phyloP scores from a whole-genome alignment of 768 basidiomycete genomes.

The Podaxis pistillaris region DNA sequence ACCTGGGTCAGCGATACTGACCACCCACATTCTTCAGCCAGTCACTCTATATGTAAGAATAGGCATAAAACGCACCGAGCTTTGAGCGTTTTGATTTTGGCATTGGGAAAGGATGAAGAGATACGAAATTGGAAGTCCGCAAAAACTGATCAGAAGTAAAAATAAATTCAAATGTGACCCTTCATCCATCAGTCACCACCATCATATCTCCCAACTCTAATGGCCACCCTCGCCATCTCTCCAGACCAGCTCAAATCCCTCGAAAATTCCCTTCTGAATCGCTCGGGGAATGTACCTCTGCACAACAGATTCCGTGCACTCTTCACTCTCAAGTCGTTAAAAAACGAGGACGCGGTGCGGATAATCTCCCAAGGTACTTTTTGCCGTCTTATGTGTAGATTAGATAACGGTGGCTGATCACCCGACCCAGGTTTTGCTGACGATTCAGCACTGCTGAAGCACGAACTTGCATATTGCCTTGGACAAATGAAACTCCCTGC shows the following conservation, averaged over 20 bases:
- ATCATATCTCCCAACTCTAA: constrained; percentile 24
- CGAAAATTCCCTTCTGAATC: constrained; percentile 77
- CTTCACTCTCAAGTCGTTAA: constrained; percentile 87
- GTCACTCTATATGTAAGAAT: background rate
- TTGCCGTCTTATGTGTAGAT: background rate
- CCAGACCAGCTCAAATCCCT: constrained; percentile 62
- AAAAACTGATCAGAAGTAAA: constrained; percentile 26
- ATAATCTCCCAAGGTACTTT: constrained; percentile 80
- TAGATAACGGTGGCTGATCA: constrained; percentile 13
- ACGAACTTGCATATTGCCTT: constrained; percentile 95
- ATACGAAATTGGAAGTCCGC: constrained; percentile 48
- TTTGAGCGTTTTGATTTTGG: constrained; percentile 88
- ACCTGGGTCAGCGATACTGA: constrained; percentile 93
- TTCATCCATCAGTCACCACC: constrained; percentile 16
- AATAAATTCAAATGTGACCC: constrained; percentile 11
- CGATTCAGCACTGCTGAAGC: constrained; percentile 87
- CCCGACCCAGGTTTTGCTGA: constrained; percentile 69
- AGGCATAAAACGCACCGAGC: constrained; percentile 56
- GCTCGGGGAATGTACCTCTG: constrained; percentile 65
- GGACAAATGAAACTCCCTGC: constrained; percentile 80
- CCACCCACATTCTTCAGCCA: background rate
- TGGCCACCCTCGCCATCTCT: constrained; percentile 39
- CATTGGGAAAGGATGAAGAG: constrained; percentile 48
- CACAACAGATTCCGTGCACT: constrained; percentile 88
- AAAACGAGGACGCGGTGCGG: constrained; percentile 71